Evolutionary conservation across 176 grass and related monocot genomes (phyloP).

Genomic region (Alloteropsis semialata): DNA sequence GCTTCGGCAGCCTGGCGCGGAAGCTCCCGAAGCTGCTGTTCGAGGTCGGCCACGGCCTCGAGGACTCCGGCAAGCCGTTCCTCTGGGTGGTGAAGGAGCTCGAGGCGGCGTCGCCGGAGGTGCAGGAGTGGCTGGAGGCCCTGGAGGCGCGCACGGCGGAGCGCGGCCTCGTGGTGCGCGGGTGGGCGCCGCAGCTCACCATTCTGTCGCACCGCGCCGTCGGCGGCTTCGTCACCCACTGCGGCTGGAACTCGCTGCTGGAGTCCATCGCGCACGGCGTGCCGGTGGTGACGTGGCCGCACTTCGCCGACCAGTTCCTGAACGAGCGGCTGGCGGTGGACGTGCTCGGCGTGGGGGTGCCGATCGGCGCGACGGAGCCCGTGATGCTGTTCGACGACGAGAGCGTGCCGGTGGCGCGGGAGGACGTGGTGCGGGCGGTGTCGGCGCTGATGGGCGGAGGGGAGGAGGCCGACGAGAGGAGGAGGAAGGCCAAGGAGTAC

Average conservation of each 20-base stretch:
- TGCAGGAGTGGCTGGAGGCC: constrained; percentile 5
- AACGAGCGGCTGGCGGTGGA: constrained; percentile 53
- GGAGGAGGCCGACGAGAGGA: constrained; percentile 33
- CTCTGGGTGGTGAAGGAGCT: constrained; percentile 62
- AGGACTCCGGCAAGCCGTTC: constrained; percentile 49
- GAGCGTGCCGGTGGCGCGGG: neutral
- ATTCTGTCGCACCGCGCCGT: constrained; percentile 40
- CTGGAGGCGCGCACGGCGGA: constrained; percentile 21
- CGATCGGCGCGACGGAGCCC: constrained; percentile 17
- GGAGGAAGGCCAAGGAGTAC: constrained; percentile 33
- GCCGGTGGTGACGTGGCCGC: constrained; percentile 55
- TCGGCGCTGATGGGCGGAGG: constrained; percentile 34
- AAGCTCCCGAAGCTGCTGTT: constrained; percentile 26
- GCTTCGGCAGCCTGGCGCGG: constrained; percentile 52
- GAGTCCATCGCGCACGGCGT: constrained; percentile 49
- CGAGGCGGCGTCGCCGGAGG: constrained; percentile 23
- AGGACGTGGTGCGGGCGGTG: constrained; percentile 22
- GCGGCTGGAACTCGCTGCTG: constrained; percentile 50
- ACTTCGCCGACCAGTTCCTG: constrained; percentile 56
- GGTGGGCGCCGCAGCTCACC: constrained; percentile 48
- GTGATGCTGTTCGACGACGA: neutral
- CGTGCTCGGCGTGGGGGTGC: constrained; percentile 44
- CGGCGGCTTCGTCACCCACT: constrained; percentile 45
- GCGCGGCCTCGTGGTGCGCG: constrained; percentile 34
- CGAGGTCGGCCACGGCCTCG: constrained; percentile 60